Evolutionary conservation across 2,329 filamentous ascomycete species (phyloP).

Genomic region (Trichocomaceae sp.): DNA sequence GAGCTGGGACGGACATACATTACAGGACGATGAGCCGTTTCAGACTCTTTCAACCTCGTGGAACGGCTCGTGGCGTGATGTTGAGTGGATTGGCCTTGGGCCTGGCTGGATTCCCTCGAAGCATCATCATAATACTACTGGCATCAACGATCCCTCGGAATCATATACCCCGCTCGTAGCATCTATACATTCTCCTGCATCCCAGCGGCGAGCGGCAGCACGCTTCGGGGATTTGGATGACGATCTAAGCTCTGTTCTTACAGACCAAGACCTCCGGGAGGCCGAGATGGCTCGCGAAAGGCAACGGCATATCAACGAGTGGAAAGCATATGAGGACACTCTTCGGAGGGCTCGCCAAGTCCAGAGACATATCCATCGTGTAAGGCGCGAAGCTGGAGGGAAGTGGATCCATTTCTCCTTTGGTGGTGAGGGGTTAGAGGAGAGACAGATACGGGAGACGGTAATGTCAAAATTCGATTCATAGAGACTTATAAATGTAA

Average conservation of each 20-base stretch:
- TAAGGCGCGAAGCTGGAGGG: constrained; percentile 28
- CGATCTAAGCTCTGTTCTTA: constrained; percentile 10
- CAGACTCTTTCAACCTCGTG: constrained; percentile 36
- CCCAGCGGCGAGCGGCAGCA: constrained; percentile 17
- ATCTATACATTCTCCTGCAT: constrained; percentile 21
- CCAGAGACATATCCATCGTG: constrained; percentile 24
- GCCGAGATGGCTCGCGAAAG: constrained; percentile 22
- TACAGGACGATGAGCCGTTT: constrained; percentile 22
- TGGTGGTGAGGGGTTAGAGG: constrained; percentile 14
- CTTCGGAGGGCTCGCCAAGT: constrained; percentile 25
- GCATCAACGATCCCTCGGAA: not conserved
- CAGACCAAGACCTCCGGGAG: constrained; percentile 8
- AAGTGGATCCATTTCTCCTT: constrained; percentile 37
- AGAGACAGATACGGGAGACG: not conserved
- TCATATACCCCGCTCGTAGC: constrained; percentile 14
- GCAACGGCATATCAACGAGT: constrained; percentile 27
- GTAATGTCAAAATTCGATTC: not conserved
- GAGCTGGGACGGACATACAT: constrained; percentile 33
- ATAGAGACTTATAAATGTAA: constrained; percentile 13
- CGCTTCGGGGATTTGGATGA: constrained; percentile 23
- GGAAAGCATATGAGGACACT: constrained; percentile 25
- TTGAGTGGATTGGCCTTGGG: constrained; percentile 37
- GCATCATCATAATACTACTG: too few relatives aligned
- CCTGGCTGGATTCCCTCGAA: constrained; percentile 36
- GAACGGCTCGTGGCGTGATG: constrained; percentile 41